Percentiles rank a stretch among this genome's conserved stretches.
Conservation (phyloP, 257 asterid genomes). For the Nicotiana otophora region DNA sequence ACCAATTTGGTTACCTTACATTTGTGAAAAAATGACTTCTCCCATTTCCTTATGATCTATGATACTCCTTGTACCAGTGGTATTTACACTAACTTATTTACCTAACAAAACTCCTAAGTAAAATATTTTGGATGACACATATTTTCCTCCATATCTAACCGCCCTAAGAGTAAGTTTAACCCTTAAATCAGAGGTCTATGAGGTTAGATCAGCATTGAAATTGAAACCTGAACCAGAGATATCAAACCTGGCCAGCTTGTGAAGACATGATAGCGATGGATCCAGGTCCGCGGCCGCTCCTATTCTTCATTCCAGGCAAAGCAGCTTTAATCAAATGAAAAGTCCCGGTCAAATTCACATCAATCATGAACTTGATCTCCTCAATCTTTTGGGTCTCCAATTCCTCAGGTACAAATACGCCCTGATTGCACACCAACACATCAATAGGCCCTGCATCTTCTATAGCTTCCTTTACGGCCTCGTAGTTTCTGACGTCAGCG, state of each 20-base stretch:
- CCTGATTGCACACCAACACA: conserved; percentile 85
- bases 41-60: neutral
- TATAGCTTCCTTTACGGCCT: conserved; percentile 48
- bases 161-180: neutral
- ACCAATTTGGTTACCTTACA: too few species aligned
- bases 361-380: conserved; percentile 78
- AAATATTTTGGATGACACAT: neutral
- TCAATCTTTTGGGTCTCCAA: conserved; percentile 64
- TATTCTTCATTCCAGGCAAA: conserved; percentile 71
- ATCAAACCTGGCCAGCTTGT: conserved; percentile 90
- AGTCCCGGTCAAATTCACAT: conserved; percentile 77
- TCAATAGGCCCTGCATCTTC: conserved; percentile 76
- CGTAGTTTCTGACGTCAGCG: conserved; percentile 87
- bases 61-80: neutral
- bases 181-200: neutral
- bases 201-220: neutral
- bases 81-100: neutral
- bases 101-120: neutral
- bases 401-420: conserved; percentile 71
- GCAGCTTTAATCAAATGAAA: conserved; percentile 91
- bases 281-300: conserved; percentile 61
- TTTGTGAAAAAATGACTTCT: too few species aligned
- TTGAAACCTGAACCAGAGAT: neutral
- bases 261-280: conserved; percentile 91
- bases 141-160: neutral